Percentiles rank a stretch among this genome's conserved stretches.
Evolutionary conservation across 352 stramenopile genomes (phyloP).

Genomic region (Phytophthora melonis): DNA sequence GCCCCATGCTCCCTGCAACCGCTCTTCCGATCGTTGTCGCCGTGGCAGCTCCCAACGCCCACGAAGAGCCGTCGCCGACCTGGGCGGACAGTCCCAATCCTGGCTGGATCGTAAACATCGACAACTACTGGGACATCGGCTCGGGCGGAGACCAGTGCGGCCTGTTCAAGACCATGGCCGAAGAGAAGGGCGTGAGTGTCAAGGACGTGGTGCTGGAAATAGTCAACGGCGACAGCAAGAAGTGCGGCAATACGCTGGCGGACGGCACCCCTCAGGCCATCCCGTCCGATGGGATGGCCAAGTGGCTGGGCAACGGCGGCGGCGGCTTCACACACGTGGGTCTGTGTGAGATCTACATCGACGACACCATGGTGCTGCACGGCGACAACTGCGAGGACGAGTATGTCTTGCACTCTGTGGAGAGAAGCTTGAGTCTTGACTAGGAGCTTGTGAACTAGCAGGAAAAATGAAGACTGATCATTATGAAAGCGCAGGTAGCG

Average conservation of each 20-base stretch:
- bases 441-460: background rate
- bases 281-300: slow-evolving; percentile 34
- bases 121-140: slow-evolving; percentile 37
- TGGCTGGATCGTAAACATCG: slow-evolving; percentile 14
- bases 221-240: slow-evolving; percentile 12
- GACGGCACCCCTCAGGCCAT: slow-evolving; percentile 33
- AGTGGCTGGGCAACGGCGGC: slow-evolving; percentile 38
- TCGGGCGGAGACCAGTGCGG: slow-evolving; percentile 26
- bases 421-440: slow-evolving; percentile 4
- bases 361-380: slow-evolving; percentile 43
- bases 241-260: slow-evolving; percentile 39
- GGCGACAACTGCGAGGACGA: slow-evolving; percentile 50
- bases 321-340: slow-evolving; percentile 41
- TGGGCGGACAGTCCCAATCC: slow-evolving; percentile 16
- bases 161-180: slow-evolving; percentile 27
- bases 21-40: slow-evolving; percentile 9
- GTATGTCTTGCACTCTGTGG: slow-evolving; percentile 18
- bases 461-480: slow-evolving; percentile 4
- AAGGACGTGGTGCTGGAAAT: slow-evolving; percentile 40
- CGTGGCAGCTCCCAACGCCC: background rate
- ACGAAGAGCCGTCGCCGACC: slow-evolving; percentile 20
- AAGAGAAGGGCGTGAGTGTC: slow-evolving; percentile 31
- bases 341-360: slow-evolving; percentile 58
- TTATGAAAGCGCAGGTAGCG: background rate
- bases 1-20: slow-evolving; percentile 15